phyloP scores from a whole-genome alignment of 2,329 filamentous ascomycete species.

The Sporothrix globosa region DNA sequence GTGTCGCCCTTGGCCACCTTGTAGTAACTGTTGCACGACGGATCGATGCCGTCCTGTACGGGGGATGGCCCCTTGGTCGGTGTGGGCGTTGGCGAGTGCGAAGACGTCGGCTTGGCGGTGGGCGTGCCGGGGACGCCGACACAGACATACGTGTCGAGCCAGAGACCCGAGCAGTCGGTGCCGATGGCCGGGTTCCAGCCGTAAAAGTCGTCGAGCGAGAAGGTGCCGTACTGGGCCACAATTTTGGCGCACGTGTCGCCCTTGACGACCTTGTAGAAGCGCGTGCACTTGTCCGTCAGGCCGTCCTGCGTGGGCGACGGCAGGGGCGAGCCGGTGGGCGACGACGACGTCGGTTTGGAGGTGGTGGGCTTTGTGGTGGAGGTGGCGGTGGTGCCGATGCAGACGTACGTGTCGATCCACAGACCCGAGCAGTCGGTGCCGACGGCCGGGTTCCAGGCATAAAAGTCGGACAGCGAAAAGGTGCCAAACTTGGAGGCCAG shows the following conservation, averaged over 20 bases:
- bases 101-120: background rate
- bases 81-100: background rate
- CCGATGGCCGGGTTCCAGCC: conserved; percentile 34
- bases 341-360: background rate
- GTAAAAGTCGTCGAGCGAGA: conserved; percentile 32
- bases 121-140: conserved; percentile 46
- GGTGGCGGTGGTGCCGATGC: conserved; percentile 43
- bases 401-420: conserved; percentile 31
- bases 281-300: conserved; percentile 32
- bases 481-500: conserved; percentile 13
- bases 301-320: conserved; percentile 29
- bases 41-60: conserved; percentile 14
- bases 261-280: conserved; percentile 31
- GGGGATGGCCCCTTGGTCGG: conserved; percentile 4
- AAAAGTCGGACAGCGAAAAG: conserved; percentile 28
- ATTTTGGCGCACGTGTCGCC: conserved; percentile 33
- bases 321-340: background rate
- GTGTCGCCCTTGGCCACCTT: conserved; percentile 21
- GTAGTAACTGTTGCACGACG: conserved; percentile 20
- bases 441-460: conserved; percentile 35
- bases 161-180: conserved; percentile 34
- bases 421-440: conserved; percentile 33
- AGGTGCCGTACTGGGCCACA: conserved; percentile 27
- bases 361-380: background rate
- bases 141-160: conserved; percentile 32